Base-by-base conservation (phyloP, 1,139 yeast genomes). In the Geotrichum phurueaensis region DNA sequence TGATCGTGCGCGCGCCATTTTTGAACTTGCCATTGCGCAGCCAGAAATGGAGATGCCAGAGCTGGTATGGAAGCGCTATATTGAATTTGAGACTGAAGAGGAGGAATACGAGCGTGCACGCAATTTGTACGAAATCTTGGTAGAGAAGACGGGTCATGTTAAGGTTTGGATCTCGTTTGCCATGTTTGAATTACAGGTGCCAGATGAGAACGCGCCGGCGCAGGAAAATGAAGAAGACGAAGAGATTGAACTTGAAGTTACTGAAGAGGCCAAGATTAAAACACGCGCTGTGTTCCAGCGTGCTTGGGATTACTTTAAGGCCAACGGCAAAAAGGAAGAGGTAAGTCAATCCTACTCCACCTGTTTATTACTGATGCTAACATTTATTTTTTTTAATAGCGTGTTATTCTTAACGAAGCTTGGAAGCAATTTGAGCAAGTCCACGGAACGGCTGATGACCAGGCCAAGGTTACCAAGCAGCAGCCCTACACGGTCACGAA, bases 91-190 rank as follows among this genome's bases (percentile, higher is more conserved):
- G 65, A 79, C 82, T 48, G 89, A 86, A 13, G 83, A 81, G 60
- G 78, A 77, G 59, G 80, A 84, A 59, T 88, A 82, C 66, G 80
- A 78, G 0, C 75, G 76, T 22, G 89, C 91, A 0, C 76, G 96
- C 62, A 67, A 69, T 0, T 68, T 87, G 1, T 85, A 81, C 67
- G 79, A 81, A 56, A 68, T 76, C 20, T 73, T 81, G 20, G 65
- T 86, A 10, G 69, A 69, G 18, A 53, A 68, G 20, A 73, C 77
- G 10, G 64, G 65, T 18, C 71, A 73, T 45, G 78, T 83, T 7
- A 74, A 77, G 54, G 73, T 79, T 1, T 89, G 96, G 94, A 80
- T 88, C 9, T 78, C 85, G 20, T 80, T 77, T 68, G 96, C 96
- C 1, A 74, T 84, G 64, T 87, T 87, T 70, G 96, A 90, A 69